Evolutionary conservation across 1,139 yeast species (phyloP), one percentile per base, ranked within the genome.

Genomic region (Yamadazyma triangularis): DNA sequence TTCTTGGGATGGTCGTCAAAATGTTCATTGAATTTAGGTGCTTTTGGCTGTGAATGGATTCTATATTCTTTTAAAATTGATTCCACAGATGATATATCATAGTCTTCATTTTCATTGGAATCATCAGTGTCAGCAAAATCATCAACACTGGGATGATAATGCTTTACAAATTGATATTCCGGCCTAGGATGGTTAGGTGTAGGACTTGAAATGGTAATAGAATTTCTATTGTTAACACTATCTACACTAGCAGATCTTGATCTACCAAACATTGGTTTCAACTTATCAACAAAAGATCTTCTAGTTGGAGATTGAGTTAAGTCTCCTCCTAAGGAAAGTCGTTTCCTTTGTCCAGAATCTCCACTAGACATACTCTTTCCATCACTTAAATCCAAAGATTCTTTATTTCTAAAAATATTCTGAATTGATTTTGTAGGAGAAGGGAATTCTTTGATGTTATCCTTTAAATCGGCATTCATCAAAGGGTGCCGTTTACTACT

Each of bases 71-170:
- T 53, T 6, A 63, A 46, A 5, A 62, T 48, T 14, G 63, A 56
- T 35, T 58, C 58, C 4, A 61, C 51, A 12, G 66, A 59, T 19
- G 58, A 67, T 2, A 57, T 48, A 32, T 56, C 61, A 23, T 46
- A 41, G 11, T 38, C 32, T 11, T 24, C 41, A 9, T 6, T 7
- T 9, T 18, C 20, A n/a, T n/a, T n/a, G n/a, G n/a, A n/a, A n/a
- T n/a, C n/a, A 9, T 18, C 20, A 9, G 71, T 60, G 41, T 66
- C 73, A 12, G 72, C 73, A 42, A 66, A 64, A 32, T 65, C 72
- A 58, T 43, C 30, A 42, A 18, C 20, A 9, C 20, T 18, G 20
- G 20, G 20, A 6, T 18, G 20, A 9, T 18, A 9, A 6, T 18
- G 20, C 20, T n/a, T n/a, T n/a, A n/a, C n/a, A n/a, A n/a, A n/a